phyloP scores from a whole-genome alignment of 352 stramenopile genomes.

The Thraustochytrium striatum region DNA sequence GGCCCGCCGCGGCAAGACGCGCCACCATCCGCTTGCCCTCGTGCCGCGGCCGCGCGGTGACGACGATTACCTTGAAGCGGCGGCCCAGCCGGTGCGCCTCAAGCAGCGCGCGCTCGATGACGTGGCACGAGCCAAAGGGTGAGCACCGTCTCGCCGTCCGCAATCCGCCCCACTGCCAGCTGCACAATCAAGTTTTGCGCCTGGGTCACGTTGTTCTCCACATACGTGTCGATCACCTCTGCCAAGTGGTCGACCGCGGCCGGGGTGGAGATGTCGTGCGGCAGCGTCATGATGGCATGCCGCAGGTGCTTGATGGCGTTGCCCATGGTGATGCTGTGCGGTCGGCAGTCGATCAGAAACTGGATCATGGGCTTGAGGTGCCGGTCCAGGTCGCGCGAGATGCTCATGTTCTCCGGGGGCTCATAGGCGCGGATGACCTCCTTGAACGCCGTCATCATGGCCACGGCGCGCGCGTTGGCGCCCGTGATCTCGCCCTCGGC shows the following conservation, averaged over 20 bases:
- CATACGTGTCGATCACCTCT: conserved; percentile 86
- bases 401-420: conserved; percentile 51
- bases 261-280: conserved; percentile 73
- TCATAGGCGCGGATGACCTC: conserved; percentile 82
- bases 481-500: conserved; percentile 78
- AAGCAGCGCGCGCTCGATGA: conserved; percentile 56
- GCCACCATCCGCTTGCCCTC: conserved; percentile 73
- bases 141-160: conserved; percentile 84
- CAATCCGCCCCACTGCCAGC: conserved; percentile 77
- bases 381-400: conserved; percentile 77
- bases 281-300: conserved; percentile 74
- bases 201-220: conserved; percentile 85
- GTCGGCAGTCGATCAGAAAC: conserved; percentile 87
- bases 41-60: conserved; percentile 80
- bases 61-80: conserved; percentile 83
- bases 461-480: conserved; percentile 81
- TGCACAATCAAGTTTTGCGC: conserved; percentile 80
- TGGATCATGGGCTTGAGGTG: conserved; percentile 85
- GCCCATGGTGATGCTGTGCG: conserved; percentile 87
- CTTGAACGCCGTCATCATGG: conserved; percentile 86
- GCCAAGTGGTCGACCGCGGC: conserved; percentile 75
- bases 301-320: conserved; percentile 90
- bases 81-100: conserved; percentile 58
- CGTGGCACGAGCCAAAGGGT: conserved; percentile 77
- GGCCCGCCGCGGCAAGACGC: conserved; percentile 63